A percentile compares a stretch with the other conserved stretches of the same genome.
Evolutionary conservation across 2,329 filamentous ascomycete species (phyloP).

Genomic region (Shiraia sp.): DNA sequence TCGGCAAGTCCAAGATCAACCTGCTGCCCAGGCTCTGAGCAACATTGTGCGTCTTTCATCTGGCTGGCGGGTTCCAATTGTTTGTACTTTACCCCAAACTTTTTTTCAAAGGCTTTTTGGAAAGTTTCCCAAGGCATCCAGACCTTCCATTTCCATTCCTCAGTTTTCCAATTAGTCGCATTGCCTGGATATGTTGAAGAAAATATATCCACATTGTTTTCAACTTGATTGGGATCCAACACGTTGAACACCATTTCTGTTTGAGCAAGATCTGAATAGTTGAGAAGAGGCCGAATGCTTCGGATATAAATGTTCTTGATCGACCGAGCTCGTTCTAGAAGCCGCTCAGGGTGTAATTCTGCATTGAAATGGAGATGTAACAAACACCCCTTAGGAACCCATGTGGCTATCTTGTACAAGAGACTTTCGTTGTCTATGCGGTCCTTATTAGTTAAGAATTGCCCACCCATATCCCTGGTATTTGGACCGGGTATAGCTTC

Average conservation of each 20-base stretch:
- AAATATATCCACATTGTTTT: constrained; percentile 52
- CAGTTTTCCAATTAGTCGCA: constrained; percentile 25
- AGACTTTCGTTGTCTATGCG: constrained; percentile 56
- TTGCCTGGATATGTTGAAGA: constrained; percentile 50
- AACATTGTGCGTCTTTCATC: constrained; percentile 10
- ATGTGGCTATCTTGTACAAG: constrained; percentile 60
- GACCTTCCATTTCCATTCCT: constrained; percentile 11
- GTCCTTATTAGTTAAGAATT: constrained; percentile 50
- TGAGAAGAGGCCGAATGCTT: constrained; percentile 58
- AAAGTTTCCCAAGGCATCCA: constrained; percentile 56
- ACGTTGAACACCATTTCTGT: constrained; percentile 69
- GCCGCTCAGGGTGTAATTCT: constrained; percentile 64
- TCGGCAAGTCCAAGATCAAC: constrained; percentile 35
- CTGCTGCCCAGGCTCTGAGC: constrained; percentile 15
- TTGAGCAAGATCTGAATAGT: constrained; percentile 48
- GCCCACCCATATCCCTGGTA: constrained; percentile 53
- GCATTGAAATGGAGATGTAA: constrained; percentile 79
- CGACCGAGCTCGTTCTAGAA: constrained; percentile 59
- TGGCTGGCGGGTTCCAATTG: constrained; percentile 7
- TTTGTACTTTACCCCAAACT: constrained; percentile 14
- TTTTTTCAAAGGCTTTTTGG: constrained; percentile 45
- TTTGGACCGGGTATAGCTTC: constrained; percentile 46
- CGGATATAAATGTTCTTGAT: constrained; percentile 69
- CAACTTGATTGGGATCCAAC: constrained; percentile 31
- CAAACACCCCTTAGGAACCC: constrained; percentile 72